Conservation (phyloP, 805 yeast genomes). For the Candida nemodendra region DNA sequence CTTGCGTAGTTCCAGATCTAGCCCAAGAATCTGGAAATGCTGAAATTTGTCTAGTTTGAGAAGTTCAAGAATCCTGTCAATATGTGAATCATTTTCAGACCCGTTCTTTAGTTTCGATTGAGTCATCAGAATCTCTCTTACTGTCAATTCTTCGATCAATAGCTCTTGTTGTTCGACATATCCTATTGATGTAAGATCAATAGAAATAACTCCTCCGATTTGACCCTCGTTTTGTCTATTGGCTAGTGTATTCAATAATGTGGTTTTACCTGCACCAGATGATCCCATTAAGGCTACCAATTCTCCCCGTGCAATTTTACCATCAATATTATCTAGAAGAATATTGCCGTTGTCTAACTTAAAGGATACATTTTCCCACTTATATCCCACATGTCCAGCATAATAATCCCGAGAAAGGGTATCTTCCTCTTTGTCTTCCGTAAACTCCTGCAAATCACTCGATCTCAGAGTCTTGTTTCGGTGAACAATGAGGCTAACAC, state of each 20-base stretch:
- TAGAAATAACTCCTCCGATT: slow-evolving; percentile 32
- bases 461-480: too few relatives aligned
- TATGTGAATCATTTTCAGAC: too few relatives aligned
- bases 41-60: too few relatives aligned
- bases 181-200: slow-evolving; percentile 45
- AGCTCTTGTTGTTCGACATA: slow-evolving; percentile 56
- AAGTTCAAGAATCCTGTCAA: too few relatives aligned
- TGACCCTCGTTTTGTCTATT: slow-evolving; percentile 47
- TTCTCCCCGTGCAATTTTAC: slow-evolving; percentile 38
- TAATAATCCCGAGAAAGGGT: too few relatives aligned
- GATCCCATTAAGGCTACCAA: slow-evolving; percentile 48
- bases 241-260: slow-evolving; percentile 45
- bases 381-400: too few relatives aligned
- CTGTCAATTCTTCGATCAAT: slow-evolving; percentile 45
- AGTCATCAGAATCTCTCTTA: slow-evolving; percentile 42
- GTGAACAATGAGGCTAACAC: too few relatives aligned
- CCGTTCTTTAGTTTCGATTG: slow-evolving; percentile 6
- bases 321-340: slow-evolving; percentile 27
- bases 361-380: too few relatives aligned
- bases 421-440: too few relatives aligned
- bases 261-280: slow-evolving; percentile 52
- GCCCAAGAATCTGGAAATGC: slow-evolving; percentile 46
- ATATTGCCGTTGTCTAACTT: too few relatives aligned
- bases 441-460: too few relatives aligned
- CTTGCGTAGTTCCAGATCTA: slow-evolving; percentile 42